Base-by-base conservation (phyloP, 257 asterid genomes). In the Apocynum venetum region DNA sequence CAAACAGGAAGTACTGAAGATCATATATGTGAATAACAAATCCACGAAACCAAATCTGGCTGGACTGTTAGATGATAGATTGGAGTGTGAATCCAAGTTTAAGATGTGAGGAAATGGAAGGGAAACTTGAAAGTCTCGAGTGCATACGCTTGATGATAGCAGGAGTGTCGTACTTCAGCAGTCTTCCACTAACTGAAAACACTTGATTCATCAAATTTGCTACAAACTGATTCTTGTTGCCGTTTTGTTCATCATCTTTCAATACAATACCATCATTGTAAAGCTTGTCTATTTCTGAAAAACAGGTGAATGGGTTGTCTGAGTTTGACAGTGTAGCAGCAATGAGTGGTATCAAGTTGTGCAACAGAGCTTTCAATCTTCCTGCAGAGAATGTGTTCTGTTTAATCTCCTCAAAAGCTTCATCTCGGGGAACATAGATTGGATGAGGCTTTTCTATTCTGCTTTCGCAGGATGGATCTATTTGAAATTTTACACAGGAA, bases 401-500 rank as follows among this genome's bases (percentile, higher is more conserved):
- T 83, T 93, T 93, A 66, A 88, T 82, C 88, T 93, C 98, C 85
- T 91, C 98, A 75, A 93, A 93, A 8, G 96, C 85, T 77, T 93
- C 98, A 71, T 93, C 98, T 31, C 98, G 84, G 10, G 98, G 98
- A 69, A 93, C 98, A 68, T 93, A 93, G 44, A 91, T 91, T 3
- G 97, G 96, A 85, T 85, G 76, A 5, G 98, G 98, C 78, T 90
- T 93, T 93, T 89, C 98, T 35, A 91, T 87, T 83, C 97, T 85
- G 40, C 84, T 83, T 81, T 93, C 98, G 2, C 83, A 73, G 63
- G 69, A 49, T 52, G 86, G 86, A 85, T 93, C 98, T 93, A 89
- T 80, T 79, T 17, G 11, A 78, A 48, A 46, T 46, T 44, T 55
- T 59, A 78, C 63, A 15, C 55, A 73, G 64, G 40, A 49, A 49